A percentile compares a stretch with the other conserved stretches of the same genome.
Evolutionary conservation across 495 filamentous ascomycete species (phyloP).

Genomic region (Penicillium coffeae): DNA sequence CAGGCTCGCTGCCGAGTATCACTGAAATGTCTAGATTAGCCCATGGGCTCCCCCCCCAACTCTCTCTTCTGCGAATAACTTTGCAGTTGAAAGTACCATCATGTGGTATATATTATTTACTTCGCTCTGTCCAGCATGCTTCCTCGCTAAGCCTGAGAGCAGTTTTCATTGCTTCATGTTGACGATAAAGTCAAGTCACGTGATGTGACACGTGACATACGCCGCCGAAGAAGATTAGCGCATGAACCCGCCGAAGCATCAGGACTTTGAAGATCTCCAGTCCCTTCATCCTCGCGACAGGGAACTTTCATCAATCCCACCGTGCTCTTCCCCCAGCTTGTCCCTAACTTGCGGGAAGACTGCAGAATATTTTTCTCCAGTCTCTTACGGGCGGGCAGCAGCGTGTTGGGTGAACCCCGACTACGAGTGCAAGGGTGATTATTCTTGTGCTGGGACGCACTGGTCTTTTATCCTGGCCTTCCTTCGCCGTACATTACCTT

Average conservation of each 20-base stretch:
- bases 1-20: no score
- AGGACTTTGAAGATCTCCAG: slow-evolving; percentile 23
- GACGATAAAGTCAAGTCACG: slow-evolving; percentile 1
- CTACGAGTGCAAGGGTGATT: slow-evolving; percentile 1
- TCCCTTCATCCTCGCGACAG: slow-evolving; percentile 24
- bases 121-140: no score
- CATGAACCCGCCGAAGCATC: slow-evolving; percentile 20
- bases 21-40: no score
- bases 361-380: slow-evolving; percentile 10
- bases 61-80: no score
- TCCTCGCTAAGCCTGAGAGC: no score
- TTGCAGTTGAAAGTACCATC: no score
- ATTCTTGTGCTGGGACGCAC: not conserved
- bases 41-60: no score
- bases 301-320: slow-evolving; percentile 17
- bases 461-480: slow-evolving; percentile 2
- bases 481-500: not conserved
- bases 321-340: slow-evolving; percentile 9
- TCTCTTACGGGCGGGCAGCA: slow-evolving; percentile 20
- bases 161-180: no score
- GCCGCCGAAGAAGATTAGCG: slow-evolving; percentile 14
- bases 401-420: slow-evolving; percentile 25
- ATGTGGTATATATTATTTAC: no score
- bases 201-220: slow-evolving; percentile 8
- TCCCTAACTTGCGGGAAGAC: slow-evolving; percentile 11